A percentile compares a stretch with the other conserved stretches of the same genome.
phyloP scores from a whole-genome alignment of 2,329 filamentous ascomycete genomes.

The Botrytis hyacinthi region DNA sequence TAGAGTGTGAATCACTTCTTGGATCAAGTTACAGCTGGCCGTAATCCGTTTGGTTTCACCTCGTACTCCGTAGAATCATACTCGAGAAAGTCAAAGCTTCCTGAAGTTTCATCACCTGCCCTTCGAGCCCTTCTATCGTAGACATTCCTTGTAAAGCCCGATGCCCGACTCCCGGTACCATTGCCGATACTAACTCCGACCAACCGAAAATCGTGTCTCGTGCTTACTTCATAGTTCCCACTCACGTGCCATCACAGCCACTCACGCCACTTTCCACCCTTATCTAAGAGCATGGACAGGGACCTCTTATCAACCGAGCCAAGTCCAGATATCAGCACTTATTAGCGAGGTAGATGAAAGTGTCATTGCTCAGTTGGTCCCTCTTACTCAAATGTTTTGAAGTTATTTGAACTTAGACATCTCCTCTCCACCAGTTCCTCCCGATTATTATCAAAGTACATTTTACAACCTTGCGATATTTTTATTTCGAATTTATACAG shows the following conservation, averaged over 20 bases:
- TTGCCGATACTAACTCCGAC: neutral
- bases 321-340: neutral
- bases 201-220: neutral
- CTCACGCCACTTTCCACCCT: neutral
- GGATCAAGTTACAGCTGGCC: neutral
- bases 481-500: neutral
- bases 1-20: neutral
- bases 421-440: neutral
- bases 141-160: neutral
- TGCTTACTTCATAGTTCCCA: neutral
- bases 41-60: neutral
- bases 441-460: neutral
- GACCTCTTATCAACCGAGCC: neutral
- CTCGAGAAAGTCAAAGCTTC: slow-evolving; percentile 1
- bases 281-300: neutral
- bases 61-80: neutral
- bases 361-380: neutral
- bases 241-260: neutral
- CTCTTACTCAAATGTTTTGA: neutral
- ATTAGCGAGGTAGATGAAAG: neutral
- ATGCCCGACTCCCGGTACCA: neutral
- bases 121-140: neutral
- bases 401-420: neutral
- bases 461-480: neutral
- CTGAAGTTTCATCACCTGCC: neutral